These are phyloP conservation scores for Falciphora oryzae DNA, from an alignment of 2,329 filamentous ascomycete species.

Conservation along the genomic window DNA sequence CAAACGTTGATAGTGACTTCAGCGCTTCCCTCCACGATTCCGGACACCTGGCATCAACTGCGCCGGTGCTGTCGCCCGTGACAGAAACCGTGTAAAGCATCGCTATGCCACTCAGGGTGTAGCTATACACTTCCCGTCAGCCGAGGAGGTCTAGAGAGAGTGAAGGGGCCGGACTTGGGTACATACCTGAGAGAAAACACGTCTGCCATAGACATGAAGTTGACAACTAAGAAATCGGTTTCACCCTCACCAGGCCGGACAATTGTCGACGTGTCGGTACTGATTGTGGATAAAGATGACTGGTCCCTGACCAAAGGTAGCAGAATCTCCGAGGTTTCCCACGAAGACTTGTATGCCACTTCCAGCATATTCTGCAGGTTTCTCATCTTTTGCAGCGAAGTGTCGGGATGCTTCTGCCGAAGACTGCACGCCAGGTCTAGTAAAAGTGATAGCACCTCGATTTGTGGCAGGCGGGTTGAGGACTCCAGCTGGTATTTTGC, in stretches of 20 bases:
- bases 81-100: conserved; percentile 30
- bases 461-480: conserved; percentile 57
- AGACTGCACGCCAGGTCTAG: conserved; percentile 67
- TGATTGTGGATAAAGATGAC: conserved; percentile 44
- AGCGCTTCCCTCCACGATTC: conserved; percentile 35
- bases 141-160: conserved; percentile 3
- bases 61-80: conserved; percentile 28
- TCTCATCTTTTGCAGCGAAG: conserved; percentile 54
- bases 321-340: conserved; percentile 44
- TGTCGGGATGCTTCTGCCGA: conserved; percentile 53
- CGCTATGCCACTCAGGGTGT: conserved; percentile 49
- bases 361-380: conserved; percentile 59
- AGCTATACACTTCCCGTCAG: conserved; percentile 30
- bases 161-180: background rate
- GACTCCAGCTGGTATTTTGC: conserved; percentile 64
- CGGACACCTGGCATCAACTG: background rate
- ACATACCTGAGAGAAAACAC: conserved; percentile 50
- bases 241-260: conserved; percentile 42
- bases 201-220: conserved; percentile 56
- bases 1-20: conserved; percentile 10
- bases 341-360: conserved; percentile 38
- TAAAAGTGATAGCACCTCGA: conserved; percentile 59
- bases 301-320: conserved; percentile 50
- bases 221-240: conserved; percentile 52
- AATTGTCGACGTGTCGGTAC: conserved; percentile 50